Conservation (phyloP, 257 asterid species). For the Jacaranda mimosifolia region DNA sequence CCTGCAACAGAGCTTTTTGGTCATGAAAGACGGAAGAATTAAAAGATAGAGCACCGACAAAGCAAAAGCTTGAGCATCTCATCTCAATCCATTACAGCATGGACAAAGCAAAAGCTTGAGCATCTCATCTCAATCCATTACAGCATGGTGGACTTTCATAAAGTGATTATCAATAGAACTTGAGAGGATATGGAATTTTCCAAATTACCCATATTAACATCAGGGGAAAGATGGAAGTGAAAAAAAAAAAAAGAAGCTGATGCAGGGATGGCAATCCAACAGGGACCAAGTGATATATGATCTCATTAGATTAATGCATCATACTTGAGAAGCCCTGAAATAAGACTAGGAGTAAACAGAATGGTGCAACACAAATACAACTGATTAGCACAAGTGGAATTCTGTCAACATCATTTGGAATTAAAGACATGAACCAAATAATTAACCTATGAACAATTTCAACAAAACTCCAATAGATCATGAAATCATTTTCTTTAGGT, state of each 20-base stretch:
- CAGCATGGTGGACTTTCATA: neutral
- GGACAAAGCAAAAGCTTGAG: neutral
- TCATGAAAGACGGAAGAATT: neutral
- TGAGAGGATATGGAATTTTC: neutral
- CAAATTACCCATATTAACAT: neutral
- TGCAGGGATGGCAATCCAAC: neutral
- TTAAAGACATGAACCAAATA: neutral
- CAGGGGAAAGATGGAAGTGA: neutral
- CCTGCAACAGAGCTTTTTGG: neutral
- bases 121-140: neutral
- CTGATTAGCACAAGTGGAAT: neutral
- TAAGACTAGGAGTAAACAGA: neutral
- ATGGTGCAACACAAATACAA: neutral
- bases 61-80: neutral
- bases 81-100: neutral
- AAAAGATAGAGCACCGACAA: neutral
- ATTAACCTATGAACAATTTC: neutral
- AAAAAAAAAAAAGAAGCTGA: neutral
- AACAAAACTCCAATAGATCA: neutral
- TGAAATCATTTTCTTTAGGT: neutral
- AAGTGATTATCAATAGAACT: neutral
- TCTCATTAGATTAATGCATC: neutral
- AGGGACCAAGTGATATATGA: neutral
- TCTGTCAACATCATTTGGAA: neutral
- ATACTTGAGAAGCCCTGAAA: neutral